Evolutionary conservation across 2,329 filamentous ascomycete genomes (phyloP), one percentile per base, ranked within the genome.

Genomic region (Leptodontidium sp.): DNA sequence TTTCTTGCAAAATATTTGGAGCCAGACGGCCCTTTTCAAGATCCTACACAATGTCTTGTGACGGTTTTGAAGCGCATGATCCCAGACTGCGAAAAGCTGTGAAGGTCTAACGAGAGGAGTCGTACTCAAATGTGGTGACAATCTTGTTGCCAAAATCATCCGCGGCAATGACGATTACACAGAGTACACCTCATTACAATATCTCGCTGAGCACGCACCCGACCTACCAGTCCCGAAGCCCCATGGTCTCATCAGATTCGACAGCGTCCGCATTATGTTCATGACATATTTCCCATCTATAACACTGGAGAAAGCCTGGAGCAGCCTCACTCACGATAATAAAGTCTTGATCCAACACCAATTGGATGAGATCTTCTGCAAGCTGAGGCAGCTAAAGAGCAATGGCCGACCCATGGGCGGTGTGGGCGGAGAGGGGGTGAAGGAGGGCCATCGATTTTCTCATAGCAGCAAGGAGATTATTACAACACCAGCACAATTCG

Each of bases 401-500:
- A 21, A 47, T 7, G 45, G 45, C 45, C 11, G 12, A 47, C 45
- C 8, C 45, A 12, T 47, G 45, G 45, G 45, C 12, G 45, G 45
- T 47, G 45, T 47, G 15, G 45, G 45, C 5, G 45, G 45, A 17
- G 45, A 47, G 45, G 45, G 45, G 45, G 45, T 47, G 15, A 47
- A 47, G 45, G 45, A 47, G n/a, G 15, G n/a, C 45, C 45, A 47
- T 47, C 45, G 29, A 32, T 32, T 47, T 47, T 17, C 45, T 47
- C 45, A 47, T n/a, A 17, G n/a, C n/a, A 47, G 45, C 45, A 12
- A 17, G n/a, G 45, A n/a, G n/a, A 47, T 66, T 15, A 65, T 50
- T 50, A 58, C 61, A 38, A 69, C 66, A 38, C 29, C 55, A 45
- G 58, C 49, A 21, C 29, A 45, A 65, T 72, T 70, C 24, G 67